A percentile compares a stretch with the other conserved stretches of the same genome.
These are phyloP conservation scores for Lachnellula hyalina DNA, from an alignment of 2,329 filamentous ascomycete genomes.

Conservation along the genomic window DNA sequence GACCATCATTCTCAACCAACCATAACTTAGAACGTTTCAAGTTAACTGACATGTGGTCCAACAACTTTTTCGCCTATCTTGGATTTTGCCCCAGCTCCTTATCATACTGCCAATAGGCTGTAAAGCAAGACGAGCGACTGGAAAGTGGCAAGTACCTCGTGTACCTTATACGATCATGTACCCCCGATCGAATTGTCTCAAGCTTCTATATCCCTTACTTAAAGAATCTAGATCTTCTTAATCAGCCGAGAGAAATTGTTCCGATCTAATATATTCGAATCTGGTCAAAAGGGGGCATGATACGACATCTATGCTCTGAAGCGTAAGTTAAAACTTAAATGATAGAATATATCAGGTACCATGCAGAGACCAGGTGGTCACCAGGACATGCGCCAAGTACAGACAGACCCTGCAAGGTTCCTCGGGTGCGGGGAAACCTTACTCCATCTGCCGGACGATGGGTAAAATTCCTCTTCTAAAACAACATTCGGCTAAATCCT, in stretches of 20 bases:
- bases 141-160: not conserved
- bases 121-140: not conserved
- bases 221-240: not conserved
- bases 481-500: slow-evolving; percentile 12
- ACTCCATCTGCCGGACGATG: slow-evolving; percentile 16
- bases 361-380: too few species aligned
- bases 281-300: not conserved
- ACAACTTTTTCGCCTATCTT: not conserved
- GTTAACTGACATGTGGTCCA: slow-evolving; percentile 4
- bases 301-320: not conserved
- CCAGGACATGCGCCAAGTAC: too few species aligned
- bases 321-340: too few species aligned
- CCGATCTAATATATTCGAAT: not conserved
- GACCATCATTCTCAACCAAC: slow-evolving; percentile 6
- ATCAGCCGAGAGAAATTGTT: not conserved
- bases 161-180: slow-evolving; percentile 9
- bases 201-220: not conserved
- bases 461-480: slow-evolving; percentile 5
- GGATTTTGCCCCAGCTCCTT: not conserved
- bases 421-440: slow-evolving; percentile 16
- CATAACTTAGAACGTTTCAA: slow-evolving; percentile 5
- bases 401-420: not conserved
- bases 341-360: too few species aligned
- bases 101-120: slow-evolving; percentile 4
- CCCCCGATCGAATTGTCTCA: not conserved